Conservation (phyloP, 1,139 yeast genomes). For the Nakaseomyces glabratus region DNA sequence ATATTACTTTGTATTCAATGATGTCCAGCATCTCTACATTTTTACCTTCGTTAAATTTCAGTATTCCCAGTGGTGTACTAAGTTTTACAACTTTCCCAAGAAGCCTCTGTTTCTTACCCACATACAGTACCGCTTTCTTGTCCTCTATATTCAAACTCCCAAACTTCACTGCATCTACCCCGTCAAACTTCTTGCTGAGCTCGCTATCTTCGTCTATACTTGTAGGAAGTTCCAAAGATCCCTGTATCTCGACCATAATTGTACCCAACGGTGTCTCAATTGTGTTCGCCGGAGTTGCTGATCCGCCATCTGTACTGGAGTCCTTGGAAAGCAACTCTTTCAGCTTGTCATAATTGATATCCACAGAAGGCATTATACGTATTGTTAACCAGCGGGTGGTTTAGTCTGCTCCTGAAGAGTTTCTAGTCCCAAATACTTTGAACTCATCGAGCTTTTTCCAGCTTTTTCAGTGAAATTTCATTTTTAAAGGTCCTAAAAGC, state of each 20-base stretch:
- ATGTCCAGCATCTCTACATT: slow-evolving; percentile 48
- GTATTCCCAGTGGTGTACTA: slow-evolving; percentile 53
- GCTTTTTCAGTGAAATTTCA: too few species aligned
- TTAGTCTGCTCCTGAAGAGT: too few species aligned
- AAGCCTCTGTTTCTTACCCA: slow-evolving; percentile 60
- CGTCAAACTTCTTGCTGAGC: slow-evolving; percentile 30
- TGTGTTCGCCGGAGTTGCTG: slow-evolving; percentile 13
- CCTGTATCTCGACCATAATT: slow-evolving; percentile 59
- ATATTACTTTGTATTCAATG: slow-evolving; percentile 46
- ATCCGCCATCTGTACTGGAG: slow-evolving; percentile 13
- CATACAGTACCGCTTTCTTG: slow-evolving; percentile 46
- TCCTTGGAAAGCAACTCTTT: too few species aligned
- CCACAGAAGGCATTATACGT: slow-evolving; percentile 23
- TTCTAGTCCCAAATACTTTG: too few species aligned
- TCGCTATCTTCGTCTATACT: slow-evolving; percentile 29
- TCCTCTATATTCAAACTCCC: slow-evolving; percentile 50
- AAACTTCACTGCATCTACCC: slow-evolving; percentile 41
- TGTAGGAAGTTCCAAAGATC: slow-evolving; percentile 51
- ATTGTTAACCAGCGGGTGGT: slow-evolving; percentile 2
- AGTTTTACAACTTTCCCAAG: slow-evolving; percentile 48
- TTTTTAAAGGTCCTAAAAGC: too few species aligned
- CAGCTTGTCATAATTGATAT: slow-evolving; percentile 18
- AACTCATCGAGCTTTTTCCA: too few species aligned
- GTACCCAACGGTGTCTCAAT: slow-evolving; percentile 46
- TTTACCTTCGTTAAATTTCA: slow-evolving; percentile 36